Evolutionary conservation across 2,329 filamentous ascomycete species (phyloP), one percentile per base, ranked within the genome.

Genomic region (Diaporthe sp.): DNA sequence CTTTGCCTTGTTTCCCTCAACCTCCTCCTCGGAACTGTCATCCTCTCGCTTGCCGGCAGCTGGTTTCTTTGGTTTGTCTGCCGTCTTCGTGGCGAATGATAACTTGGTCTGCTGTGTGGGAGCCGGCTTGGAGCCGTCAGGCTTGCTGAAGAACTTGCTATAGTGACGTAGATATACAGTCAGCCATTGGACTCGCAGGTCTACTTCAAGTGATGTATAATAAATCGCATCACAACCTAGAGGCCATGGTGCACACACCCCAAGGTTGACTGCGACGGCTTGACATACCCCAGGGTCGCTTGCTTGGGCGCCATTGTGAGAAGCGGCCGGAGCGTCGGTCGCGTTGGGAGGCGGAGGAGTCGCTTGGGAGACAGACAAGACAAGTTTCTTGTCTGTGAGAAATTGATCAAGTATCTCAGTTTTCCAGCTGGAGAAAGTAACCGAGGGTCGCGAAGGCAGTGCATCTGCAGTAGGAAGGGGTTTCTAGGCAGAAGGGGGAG

Each of bases 261-360:
- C 84, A 96, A 86, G 80, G 92, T 95, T 82, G 89, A 91, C 87
- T 96, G 94, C 78, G 89, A 88, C 81, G 92, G 86, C 85, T 91
- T 93, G 78, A 96, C 95, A 86, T 97, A 98, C 95, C 94, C 94
- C 84, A 98, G 86, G 77, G 94, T 98, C 81, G 94, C 92, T 86
- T 98, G 95, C 83, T 94, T 95, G 58, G 86, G 86, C 79, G 87
- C 86, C 86, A 88, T 88, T 58, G 58, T 73, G 79, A 79, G 73
- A 72, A 76, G 71, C 37, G 71, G 61, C 57, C 76, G 61, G 65
- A 76, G 79, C 71, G 70, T 47, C 8, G 76, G 71, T 72, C 76
- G 70, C 74, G 76, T 77, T 75, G 77, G 77, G 76, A 78, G 76
- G 77, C 79, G 79, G 77, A 81, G 39, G 71, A 78, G 58, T 28